These are phyloP conservation scores for Puccinia horiana DNA, from an alignment of 1,284 basidiomycete species.

Conservation along the genomic window DNA sequence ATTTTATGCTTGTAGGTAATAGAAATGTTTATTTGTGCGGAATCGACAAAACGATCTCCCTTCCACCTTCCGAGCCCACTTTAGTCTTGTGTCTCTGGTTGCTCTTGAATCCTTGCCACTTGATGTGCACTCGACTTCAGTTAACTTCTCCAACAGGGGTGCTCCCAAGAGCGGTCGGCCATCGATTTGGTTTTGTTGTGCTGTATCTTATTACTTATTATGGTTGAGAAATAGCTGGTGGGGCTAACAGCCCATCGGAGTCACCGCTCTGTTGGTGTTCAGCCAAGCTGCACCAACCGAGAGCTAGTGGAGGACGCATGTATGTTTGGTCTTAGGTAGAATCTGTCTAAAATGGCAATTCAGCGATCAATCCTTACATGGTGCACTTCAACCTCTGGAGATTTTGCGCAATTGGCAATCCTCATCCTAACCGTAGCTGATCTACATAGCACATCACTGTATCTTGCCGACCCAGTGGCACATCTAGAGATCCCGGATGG, in stretches of 20 bases:
- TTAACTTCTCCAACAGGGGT: not conserved
- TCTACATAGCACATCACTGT: not conserved
- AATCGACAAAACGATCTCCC: conserved; percentile 2
- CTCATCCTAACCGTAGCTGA: not conserved
- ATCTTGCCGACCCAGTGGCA: not conserved
- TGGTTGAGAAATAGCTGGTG: too few relatives aligned
- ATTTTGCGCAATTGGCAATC: not conserved
- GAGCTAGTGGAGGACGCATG: not conserved
- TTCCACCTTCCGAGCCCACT: conserved; percentile 3
- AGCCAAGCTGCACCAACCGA: not conserved
- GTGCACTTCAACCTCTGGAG: not conserved
- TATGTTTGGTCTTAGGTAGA: not conserved
- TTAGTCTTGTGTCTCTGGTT: not conserved
- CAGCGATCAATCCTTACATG: too few relatives aligned
- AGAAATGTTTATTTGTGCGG: not conserved
- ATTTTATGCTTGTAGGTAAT: not conserved
- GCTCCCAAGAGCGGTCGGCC: too few relatives aligned
- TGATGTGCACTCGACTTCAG: not conserved
- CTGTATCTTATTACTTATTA: too few relatives aligned
- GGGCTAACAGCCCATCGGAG: not conserved
- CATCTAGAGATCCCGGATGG: not conserved
- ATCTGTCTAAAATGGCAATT: not conserved
- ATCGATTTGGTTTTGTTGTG: too few relatives aligned
- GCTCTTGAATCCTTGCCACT: not conserved
- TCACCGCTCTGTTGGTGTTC: not conserved